Conservation (phyloP, 2,329 filamentous ascomycete species). For the Cladophialophora chaetospira region DNA sequence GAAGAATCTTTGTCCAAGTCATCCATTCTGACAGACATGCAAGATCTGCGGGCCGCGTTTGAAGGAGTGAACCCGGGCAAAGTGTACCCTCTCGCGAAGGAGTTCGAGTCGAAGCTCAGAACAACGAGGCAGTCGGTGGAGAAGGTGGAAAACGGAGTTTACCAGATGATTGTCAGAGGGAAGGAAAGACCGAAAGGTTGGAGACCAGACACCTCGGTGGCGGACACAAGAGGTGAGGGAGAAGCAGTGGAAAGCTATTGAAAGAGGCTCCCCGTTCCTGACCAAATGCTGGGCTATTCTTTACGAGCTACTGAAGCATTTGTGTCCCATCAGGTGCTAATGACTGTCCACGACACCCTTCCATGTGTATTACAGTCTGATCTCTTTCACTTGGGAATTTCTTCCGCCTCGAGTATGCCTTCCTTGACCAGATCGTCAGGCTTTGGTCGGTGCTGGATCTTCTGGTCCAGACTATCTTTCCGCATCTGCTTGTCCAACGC, state of each 20-base stretch:
- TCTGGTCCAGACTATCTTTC: constrained; percentile 82
- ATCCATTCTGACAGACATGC: constrained; percentile 77
- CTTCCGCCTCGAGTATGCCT: constrained; percentile 73
- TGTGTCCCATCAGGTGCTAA: neutral
- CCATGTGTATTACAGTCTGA: neutral
- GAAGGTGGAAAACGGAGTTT: constrained; percentile 90
- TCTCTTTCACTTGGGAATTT: constrained; percentile 41
- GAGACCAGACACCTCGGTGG: constrained; percentile 67
- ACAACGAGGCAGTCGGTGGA: constrained; percentile 86
- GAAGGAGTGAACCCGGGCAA: constrained; percentile 67
- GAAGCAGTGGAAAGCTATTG: constrained; percentile 38
- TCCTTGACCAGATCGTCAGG: constrained; percentile 76
- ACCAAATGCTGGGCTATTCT: constrained; percentile 31
- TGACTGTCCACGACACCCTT: neutral
- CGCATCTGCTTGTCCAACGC: constrained; percentile 89
- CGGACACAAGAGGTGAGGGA: constrained; percentile 45
- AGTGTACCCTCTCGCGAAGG: constrained; percentile 57
- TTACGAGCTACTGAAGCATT: constrained; percentile 32
- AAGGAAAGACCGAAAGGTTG: constrained; percentile 88
- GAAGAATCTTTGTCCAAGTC: constrained; percentile 44
- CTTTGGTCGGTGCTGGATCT: constrained; percentile 74
- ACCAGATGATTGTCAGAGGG: constrained; percentile 82
- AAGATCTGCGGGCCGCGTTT: constrained; percentile 73
- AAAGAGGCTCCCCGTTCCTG: constrained; percentile 1
- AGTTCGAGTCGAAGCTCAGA: constrained; percentile 76